Evolutionary conservation across 306 rosid species (phyloP).

Genomic region (Cicer yamashitae): DNA sequence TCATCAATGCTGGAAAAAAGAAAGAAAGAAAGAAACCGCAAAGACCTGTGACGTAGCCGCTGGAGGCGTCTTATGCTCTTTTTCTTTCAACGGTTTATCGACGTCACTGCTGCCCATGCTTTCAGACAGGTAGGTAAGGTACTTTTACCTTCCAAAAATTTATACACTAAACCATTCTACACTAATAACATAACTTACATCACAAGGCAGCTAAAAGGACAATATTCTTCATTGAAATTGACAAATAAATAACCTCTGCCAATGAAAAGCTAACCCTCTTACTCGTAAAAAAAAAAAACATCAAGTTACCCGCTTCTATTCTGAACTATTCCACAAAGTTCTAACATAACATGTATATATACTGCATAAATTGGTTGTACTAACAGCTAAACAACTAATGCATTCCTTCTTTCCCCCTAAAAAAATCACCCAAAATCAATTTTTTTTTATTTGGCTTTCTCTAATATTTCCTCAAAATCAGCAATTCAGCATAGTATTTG

Average conservation of each 20-base stretch:
- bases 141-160: slow-evolving; percentile 33
- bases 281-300: neutral
- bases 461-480: slow-evolving; percentile 12
- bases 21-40: slow-evolving; percentile 42
- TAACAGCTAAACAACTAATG: slow-evolving; percentile 8
- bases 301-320: neutral
- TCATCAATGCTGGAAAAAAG: neutral
- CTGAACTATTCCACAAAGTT: slow-evolving; percentile 8
- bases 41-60: slow-evolving; percentile 71
- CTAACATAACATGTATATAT: neutral
- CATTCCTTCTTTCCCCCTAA: neutral
- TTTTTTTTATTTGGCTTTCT: neutral
- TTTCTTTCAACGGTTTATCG: slow-evolving; percentile 75
- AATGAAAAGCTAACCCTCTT: neutral
- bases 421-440: slow-evolving; percentile 2
- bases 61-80: slow-evolving; percentile 75
- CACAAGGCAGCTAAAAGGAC: slow-evolving; percentile 41
- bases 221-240: slow-evolving; percentile 20
- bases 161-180: slow-evolving; percentile 60
- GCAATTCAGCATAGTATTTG: slow-evolving; percentile 1
- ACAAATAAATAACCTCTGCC: slow-evolving; percentile 19
- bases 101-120: slow-evolving; percentile 75
- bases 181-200: slow-evolving; percentile 43
- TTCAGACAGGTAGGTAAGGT: slow-evolving; percentile 28
- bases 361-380: slow-evolving; percentile 1